A percentile compares a stretch with the other conserved stretches of the same genome.
These are phyloP conservation scores for Gymnopus androsaceus DNA, from an alignment of 1,284 basidiomycete species.

Conservation along the genomic window DNA sequence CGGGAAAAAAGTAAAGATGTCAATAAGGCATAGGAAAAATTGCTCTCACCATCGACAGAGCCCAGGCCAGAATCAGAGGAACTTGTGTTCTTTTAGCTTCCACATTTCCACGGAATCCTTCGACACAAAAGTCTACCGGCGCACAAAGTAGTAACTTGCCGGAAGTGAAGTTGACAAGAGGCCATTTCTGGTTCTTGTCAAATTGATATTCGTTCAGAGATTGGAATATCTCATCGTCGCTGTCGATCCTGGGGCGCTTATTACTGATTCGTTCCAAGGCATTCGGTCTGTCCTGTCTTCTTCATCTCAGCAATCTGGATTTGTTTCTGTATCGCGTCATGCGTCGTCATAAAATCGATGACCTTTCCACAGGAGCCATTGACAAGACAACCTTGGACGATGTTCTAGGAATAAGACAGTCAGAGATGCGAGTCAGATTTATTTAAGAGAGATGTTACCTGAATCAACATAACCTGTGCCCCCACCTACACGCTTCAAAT, in stretches of 20 bases:
- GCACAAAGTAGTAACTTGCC: conserved; percentile 46
- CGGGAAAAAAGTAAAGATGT: too few species aligned
- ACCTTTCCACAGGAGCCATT: conserved; percentile 84
- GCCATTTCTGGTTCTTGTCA: conserved; percentile 40
- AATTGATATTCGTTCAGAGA: background rate
- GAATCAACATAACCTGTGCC: conserved; percentile 77
- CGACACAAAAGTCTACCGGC: conserved; percentile 57
- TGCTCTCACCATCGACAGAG: conserved; percentile 50
- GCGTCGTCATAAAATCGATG: conserved; percentile 52
- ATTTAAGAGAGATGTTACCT: conserved; percentile 31
- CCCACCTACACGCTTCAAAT: conserved; percentile 54
- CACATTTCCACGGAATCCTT: conserved; percentile 42
- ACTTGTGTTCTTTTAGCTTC: conserved; percentile 42
- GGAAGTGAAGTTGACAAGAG: conserved; percentile 55
- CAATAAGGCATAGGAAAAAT: too few species aligned
- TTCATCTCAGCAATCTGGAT: conserved; percentile 27
- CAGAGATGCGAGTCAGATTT: background rate
- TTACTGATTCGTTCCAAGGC: conserved; percentile 11
- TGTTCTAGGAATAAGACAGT: conserved; percentile 36
- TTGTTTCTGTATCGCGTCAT: conserved; percentile 28
- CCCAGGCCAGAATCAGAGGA: conserved; percentile 70
- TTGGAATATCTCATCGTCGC: background rate
- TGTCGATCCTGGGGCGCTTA: conserved; percentile 6
- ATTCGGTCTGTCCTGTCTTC: conserved; percentile 16
- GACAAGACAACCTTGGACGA: conserved; percentile 78